Evolutionary conservation across 305 asterid genomes (phyloP).

Genomic region (Withania somnifera): DNA sequence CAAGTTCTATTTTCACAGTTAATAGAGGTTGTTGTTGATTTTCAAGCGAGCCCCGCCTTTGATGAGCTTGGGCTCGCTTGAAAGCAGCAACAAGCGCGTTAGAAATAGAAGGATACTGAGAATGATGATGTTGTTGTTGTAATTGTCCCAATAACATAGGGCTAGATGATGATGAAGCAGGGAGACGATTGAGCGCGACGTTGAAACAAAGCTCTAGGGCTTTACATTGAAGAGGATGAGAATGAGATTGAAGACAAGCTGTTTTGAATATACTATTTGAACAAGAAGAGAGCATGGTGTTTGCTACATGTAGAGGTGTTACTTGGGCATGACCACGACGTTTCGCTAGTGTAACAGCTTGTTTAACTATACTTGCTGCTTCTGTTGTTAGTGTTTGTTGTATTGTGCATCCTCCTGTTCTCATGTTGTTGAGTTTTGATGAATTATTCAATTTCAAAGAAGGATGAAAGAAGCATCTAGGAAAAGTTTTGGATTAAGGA

Average conservation of each 20-base stretch:
- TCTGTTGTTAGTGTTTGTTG: constrained; percentile 60
- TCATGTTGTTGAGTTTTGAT: constrained; percentile 33
- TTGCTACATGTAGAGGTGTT: constrained; percentile 86
- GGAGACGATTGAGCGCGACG: constrained; percentile 83
- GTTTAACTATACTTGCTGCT: constrained; percentile 54
- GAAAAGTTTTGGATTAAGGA: neutral
- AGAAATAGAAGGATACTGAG: constrained; percentile 48
- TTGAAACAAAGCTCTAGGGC: constrained; percentile 94
- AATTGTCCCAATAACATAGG: constrained; percentile 19
- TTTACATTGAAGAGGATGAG: constrained; percentile 84
- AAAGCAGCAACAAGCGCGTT: constrained; percentile 87
- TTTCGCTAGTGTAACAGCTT: constrained; percentile 58
- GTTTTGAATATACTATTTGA: constrained; percentile 36
- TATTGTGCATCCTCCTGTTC: constrained; percentile 55
- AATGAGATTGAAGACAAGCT: constrained; percentile 66
- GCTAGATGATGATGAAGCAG: constrained; percentile 38
- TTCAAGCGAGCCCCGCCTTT: constrained; percentile 71
- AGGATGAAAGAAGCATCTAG: neutral
- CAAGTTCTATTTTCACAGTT: constrained; percentile 64
- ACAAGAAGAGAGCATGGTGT: constrained; percentile 49
- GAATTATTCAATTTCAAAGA: neutral
- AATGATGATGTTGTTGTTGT: neutral
- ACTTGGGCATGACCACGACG: constrained; percentile 94
- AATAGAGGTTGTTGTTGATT: constrained; percentile 57
- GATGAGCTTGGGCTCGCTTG: constrained; percentile 88